Evolutionary conservation across 306 rosid species (phyloP).

Genomic region (Prunus dulcis): DNA sequence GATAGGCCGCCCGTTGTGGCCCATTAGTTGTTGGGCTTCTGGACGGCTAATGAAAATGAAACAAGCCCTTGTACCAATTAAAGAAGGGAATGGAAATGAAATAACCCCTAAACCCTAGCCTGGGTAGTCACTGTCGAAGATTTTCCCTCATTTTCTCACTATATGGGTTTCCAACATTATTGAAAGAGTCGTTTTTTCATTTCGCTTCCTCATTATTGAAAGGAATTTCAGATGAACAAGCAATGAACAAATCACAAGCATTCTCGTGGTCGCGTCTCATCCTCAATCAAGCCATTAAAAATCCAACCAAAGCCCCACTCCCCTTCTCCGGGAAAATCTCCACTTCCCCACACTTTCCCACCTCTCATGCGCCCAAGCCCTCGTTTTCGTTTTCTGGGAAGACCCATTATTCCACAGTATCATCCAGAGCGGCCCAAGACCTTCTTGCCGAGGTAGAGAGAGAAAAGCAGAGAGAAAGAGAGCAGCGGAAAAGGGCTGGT

Average conservation of each 20-base stretch:
- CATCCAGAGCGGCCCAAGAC: constrained; percentile 37
- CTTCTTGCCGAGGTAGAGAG: constrained; percentile 58
- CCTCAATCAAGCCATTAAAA: constrained; percentile 33
- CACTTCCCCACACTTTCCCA: constrained; percentile 14
- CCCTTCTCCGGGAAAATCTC: constrained; percentile 19
- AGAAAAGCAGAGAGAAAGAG: constrained; percentile 58
- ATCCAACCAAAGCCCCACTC: constrained; percentile 24
- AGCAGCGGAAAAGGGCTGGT: constrained; percentile 52
- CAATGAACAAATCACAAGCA: constrained; percentile 33
- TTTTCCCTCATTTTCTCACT: not conserved
- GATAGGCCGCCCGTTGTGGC: too few species aligned
- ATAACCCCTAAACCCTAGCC: not conserved
- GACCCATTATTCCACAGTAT: constrained; percentile 40
- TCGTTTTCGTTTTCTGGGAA: constrained; percentile 15
- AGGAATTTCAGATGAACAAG: constrained; percentile 8
- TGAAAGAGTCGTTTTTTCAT: not conserved
- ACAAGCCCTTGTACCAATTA: too few species aligned
- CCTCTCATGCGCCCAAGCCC: constrained; percentile 1
- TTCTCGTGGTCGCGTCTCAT: constrained; percentile 46
- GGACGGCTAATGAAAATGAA: not conserved
- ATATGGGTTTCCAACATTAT: not conserved
- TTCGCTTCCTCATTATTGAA: not conserved
- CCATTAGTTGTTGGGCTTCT: too few species aligned
- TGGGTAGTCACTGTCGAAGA: not conserved
- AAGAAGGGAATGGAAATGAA: too few species aligned